These are phyloP conservation scores for Elsinoe perseae DNA, from an alignment of 2,329 filamentous ascomycete genomes.

Conservation along the genomic window DNA sequence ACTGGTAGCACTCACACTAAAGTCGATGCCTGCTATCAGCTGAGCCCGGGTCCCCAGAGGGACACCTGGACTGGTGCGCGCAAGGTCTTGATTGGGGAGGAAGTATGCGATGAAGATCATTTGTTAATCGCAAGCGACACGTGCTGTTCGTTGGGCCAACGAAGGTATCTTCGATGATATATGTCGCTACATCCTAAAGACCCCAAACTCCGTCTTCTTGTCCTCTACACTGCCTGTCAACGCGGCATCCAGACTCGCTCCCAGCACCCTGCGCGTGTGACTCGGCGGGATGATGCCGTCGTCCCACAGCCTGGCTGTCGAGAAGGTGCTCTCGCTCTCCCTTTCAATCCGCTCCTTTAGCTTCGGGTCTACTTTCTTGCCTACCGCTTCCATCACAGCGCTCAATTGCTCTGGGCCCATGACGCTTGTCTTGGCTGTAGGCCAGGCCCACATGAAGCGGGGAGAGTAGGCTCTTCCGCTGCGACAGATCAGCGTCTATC, in stretches of 20 bases:
- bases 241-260: conserved; percentile 42
- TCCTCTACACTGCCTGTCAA: conserved; percentile 29
- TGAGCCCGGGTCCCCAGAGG: no score
- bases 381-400: conserved; percentile 90
- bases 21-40: no score
- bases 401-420: conserved; percentile 93
- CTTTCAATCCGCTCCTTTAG: conserved; percentile 77
- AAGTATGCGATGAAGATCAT: no score
- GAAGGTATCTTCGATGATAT: no score
- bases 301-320: conserved; percentile 81
- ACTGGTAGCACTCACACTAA: no score
- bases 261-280: conserved; percentile 43
- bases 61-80: no score
- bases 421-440: conserved; percentile 88
- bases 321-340: conserved; percentile 84
- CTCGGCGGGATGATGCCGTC: conserved; percentile 45
- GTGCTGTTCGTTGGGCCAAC: neutral
- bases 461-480: conserved; percentile 87
- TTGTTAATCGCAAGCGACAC: no score
- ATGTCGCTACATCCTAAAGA: conserved; percentile 32
- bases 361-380: conserved; percentile 70
- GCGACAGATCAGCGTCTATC: neutral
- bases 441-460: conserved; percentile 92
- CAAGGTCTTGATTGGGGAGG: no score
- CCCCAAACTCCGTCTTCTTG: conserved; percentile 32